phyloP scores from a whole-genome alignment of 495 filamentous ascomycete genomes.

The Penicillium herquei region DNA sequence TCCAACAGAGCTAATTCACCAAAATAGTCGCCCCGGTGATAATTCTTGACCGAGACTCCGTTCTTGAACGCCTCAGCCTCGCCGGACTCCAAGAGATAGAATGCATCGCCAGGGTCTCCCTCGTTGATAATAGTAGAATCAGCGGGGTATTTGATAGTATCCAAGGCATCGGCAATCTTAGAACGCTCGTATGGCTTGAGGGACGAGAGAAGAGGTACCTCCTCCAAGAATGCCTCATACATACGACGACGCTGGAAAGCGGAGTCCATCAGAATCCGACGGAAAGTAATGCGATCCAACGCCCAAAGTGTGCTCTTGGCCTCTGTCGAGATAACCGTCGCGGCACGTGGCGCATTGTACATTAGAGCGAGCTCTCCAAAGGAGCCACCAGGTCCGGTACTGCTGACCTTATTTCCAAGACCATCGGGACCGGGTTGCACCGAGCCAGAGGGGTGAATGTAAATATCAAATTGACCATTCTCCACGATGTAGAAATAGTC shows the following conservation, averaged over 20 bases:
- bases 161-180: conserved; percentile 95
- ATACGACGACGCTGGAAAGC: conserved; percentile 93
- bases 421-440: conserved; percentile 81
- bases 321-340: conserved; percentile 85
- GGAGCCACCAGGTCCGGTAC: conserved; percentile 84
- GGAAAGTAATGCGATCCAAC: conserved; percentile 93
- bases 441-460: conserved; percentile 77
- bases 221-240: conserved; percentile 97
- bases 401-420: conserved; percentile 79
- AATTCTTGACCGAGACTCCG: conserved; percentile 67
- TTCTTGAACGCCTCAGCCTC: conserved; percentile 83
- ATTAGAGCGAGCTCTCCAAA: conserved; percentile 97
- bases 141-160: conserved; percentile 82
- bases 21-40: conserved; percentile 93
- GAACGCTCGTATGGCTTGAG: conserved; percentile 88
- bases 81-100: conserved; percentile 88
- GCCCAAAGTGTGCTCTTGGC: conserved; percentile 83
- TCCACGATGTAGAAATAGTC: conserved; percentile 99
- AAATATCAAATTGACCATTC: conserved; percentile 84
- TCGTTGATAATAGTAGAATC: conserved; percentile 82
- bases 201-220: conserved; percentile 82
- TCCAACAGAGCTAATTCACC: conserved; percentile 92
- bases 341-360: conserved; percentile 98
- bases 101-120: conserved; percentile 87
- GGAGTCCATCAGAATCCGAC: conserved; percentile 96